Evolutionary conservation across 345 rosid species (phyloP).

Genomic region (Sisymbrium irio): DNA sequence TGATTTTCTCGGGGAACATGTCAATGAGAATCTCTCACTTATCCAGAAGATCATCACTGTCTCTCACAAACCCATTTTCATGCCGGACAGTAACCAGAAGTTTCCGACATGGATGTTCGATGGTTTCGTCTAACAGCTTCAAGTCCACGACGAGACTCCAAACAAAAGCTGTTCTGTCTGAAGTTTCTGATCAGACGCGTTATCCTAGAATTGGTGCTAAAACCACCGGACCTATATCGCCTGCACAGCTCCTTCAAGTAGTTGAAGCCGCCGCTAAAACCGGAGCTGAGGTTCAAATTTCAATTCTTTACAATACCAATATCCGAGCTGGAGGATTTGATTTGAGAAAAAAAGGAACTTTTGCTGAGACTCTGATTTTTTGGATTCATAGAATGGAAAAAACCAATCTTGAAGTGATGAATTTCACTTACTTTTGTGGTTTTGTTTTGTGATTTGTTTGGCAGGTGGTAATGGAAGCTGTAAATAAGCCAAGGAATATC

Average conservation of each 20-base stretch:
- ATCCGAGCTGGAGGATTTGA: neutral
- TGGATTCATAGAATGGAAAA: neutral
- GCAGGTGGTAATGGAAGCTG: slow-evolving; percentile 95
- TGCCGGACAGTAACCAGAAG: neutral
- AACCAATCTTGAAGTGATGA: neutral
- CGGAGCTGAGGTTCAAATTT: slow-evolving; percentile 70
- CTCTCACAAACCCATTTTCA: slow-evolving; percentile 24
- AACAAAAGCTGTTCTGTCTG: slow-evolving; percentile 49
- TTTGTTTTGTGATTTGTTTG: slow-evolving; percentile 1
- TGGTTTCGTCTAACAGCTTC: slow-evolving; percentile 8
- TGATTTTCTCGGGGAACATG: slow-evolving; percentile 46
- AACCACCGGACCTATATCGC: slow-evolving; percentile 65
- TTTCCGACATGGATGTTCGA: slow-evolving; percentile 32
- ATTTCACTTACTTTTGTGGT: neutral
- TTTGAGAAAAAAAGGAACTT: too few species aligned
- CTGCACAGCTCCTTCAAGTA: slow-evolving; percentile 62
- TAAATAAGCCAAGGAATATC: slow-evolving; percentile 74
- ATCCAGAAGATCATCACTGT: slow-evolving; percentile 39
- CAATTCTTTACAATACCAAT: neutral
- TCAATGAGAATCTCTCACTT: slow-evolving; percentile 41
- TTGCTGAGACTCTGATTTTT: too few species aligned
- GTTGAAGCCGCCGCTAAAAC: slow-evolving; percentile 83
- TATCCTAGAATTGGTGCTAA: slow-evolving; percentile 61
- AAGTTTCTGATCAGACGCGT: slow-evolving; percentile 41
- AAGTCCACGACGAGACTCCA: slow-evolving; percentile 19